These are phyloP conservation scores for Colletotrichum tropicicola DNA, from an alignment of 2,329 filamentous ascomycete species.

Conservation along the genomic window DNA sequence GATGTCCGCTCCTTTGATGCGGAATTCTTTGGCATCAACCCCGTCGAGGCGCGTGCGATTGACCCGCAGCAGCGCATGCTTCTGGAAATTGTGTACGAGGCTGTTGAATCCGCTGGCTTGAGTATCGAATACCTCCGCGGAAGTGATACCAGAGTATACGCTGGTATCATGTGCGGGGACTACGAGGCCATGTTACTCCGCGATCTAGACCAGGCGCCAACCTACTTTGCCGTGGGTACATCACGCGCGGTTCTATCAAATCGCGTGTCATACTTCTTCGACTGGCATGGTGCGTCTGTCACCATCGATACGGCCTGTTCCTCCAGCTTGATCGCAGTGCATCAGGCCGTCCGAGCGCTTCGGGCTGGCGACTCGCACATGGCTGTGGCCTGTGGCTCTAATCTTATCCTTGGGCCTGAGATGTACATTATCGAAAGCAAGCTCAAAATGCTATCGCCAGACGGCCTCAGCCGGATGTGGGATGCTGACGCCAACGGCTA, in stretches of 20 bases:
- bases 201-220: not conserved
- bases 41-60: slow-evolving; percentile 39
- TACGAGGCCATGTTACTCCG: not conserved
- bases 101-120: slow-evolving; percentile 33
- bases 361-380: slow-evolving; percentile 38
- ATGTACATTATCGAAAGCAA: slow-evolving; percentile 28
- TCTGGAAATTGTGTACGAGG: slow-evolving; percentile 46
- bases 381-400: slow-evolving; percentile 40
- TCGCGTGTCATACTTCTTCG: slow-evolving; percentile 50
- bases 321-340: slow-evolving; percentile 49
- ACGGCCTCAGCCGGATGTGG: slow-evolving; percentile 47
- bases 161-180: not conserved
- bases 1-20: slow-evolving; percentile 35
- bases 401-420: slow-evolving; percentile 31
- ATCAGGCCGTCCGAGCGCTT: slow-evolving; percentile 48
- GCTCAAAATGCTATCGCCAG: slow-evolving; percentile 15
- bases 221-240: slow-evolving; percentile 34
- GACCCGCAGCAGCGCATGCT: slow-evolving; percentile 44
- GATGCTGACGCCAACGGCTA: slow-evolving; percentile 59
- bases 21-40: slow-evolving; percentile 39
- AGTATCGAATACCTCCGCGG: slow-evolving; percentile 11
- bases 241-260: slow-evolving; percentile 45
- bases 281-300: slow-evolving; percentile 47
- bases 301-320: slow-evolving; percentile 57
- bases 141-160: not conserved